Conservation (phyloP, 345 rosid genomes). For the Cardamine chenopodiifolia region DNA sequence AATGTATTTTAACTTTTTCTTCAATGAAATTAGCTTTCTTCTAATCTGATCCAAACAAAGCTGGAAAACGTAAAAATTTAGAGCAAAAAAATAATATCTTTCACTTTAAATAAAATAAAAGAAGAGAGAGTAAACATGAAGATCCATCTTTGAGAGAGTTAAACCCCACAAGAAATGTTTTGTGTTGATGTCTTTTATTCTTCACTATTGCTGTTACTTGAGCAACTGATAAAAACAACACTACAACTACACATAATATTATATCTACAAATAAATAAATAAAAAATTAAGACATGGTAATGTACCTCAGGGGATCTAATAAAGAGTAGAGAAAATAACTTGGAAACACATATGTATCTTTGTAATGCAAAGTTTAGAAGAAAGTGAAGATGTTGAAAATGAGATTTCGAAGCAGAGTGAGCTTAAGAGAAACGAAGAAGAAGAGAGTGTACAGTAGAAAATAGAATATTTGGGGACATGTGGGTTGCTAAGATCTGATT, state of each 20-base stretch:
- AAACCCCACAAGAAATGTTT: slow-evolving; percentile 37
- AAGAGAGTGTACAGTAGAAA: slow-evolving; percentile 46
- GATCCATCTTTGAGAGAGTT: slow-evolving; percentile 34
- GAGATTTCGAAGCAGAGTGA: slow-evolving; percentile 34
- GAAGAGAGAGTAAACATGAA: slow-evolving; percentile 44
- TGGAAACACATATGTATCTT: background rate
- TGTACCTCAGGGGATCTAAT: slow-evolving; percentile 38
- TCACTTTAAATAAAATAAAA: slow-evolving; percentile 9
- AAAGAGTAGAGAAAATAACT: slow-evolving; percentile 14
- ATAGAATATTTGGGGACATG: slow-evolving; percentile 46
- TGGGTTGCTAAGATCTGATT: slow-evolving; percentile 42
- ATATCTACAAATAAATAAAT: background rate
- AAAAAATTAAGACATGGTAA: slow-evolving; percentile 14
- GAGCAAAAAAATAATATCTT: background rate
- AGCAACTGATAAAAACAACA: slow-evolving; percentile 36
- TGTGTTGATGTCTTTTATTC: slow-evolving; percentile 10
- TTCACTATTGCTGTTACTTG: slow-evolving; percentile 36
- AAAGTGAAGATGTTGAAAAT: slow-evolving; percentile 24
- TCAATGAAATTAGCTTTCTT: slow-evolving; percentile 20
- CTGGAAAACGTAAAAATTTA: background rate
- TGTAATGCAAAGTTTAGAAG: slow-evolving; percentile 22
- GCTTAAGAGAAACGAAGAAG: slow-evolving; percentile 23
- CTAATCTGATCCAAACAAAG: slow-evolving; percentile 37
- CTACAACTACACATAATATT: slow-evolving; percentile 32
- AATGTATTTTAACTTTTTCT: background rate